Conservation (phyloP, 495 filamentous ascomycete genomes). For the Penicillium robsamsonii region DNA sequence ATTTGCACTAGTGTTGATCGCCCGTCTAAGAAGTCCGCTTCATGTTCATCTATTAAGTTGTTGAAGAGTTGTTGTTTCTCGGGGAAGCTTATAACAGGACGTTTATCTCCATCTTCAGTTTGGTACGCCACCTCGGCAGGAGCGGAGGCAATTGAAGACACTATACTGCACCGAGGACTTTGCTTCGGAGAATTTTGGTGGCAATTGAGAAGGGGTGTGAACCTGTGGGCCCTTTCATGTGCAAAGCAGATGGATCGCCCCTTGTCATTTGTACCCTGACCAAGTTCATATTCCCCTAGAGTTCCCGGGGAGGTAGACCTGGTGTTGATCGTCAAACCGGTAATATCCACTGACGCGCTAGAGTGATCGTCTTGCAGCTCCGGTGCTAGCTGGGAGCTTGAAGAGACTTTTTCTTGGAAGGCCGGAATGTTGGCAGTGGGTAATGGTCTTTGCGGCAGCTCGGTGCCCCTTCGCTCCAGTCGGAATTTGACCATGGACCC, state of each 20-base stretch:
- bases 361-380: conserved; percentile 31
- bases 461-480: conserved; percentile 31
- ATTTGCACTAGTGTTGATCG: conserved; percentile 39
- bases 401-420: conserved; percentile 28
- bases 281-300: conserved; percentile 35
- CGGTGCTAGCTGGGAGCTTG: conserved; percentile 26
- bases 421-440: conserved; percentile 45
- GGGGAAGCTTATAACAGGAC: conserved; percentile 38
- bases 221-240: conserved; percentile 34
- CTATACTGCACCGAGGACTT: conserved; percentile 30
- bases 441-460: conserved; percentile 37
- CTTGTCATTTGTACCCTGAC: conserved; percentile 32
- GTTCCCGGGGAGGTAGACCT: conserved; percentile 28
- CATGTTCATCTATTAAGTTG: conserved; percentile 37
- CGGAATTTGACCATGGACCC: conserved; percentile 31
- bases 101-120: conserved; percentile 39
- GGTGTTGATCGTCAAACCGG: conserved; percentile 31
- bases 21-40: conserved; percentile 30
- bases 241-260: conserved; percentile 37
- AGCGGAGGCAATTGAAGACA: conserved; percentile 33
- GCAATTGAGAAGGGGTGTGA: conserved; percentile 37
- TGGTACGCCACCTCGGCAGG: conserved; percentile 30
- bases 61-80: conserved; percentile 37
- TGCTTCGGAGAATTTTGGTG: conserved; percentile 33
- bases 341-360: conserved; percentile 34